Conservation (phyloP, 2,329 filamentous ascomycete genomes). For the Pseudocercospora musae region DNA sequence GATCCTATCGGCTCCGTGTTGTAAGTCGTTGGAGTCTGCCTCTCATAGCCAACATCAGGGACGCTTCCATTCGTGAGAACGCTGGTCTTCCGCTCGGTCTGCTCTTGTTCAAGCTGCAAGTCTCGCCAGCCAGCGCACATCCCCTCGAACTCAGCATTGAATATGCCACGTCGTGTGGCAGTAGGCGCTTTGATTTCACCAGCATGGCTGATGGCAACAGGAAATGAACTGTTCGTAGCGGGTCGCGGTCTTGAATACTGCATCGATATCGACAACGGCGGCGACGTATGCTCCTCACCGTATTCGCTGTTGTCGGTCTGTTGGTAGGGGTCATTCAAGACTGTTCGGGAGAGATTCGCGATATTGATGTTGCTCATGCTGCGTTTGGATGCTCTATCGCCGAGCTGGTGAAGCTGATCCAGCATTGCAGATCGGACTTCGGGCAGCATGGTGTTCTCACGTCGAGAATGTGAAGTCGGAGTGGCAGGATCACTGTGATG, state of each 20-base stretch:
- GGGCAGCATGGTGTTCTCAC: not conserved
- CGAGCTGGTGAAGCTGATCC: conserved; percentile 31
- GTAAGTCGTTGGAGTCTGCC: not conserved
- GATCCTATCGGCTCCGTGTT: not conserved
- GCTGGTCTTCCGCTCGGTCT: conserved; percentile 9
- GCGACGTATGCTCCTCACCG: not conserved
- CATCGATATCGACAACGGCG: not conserved
- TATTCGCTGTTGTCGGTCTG: not conserved
- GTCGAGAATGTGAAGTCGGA: not conserved
- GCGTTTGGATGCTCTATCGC: conserved; percentile 28
- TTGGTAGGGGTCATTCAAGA: conserved; percentile 34
- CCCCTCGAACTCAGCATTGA: conserved; percentile 1
- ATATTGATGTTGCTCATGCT: conserved; percentile 25
- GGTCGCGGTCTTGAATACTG: not conserved
- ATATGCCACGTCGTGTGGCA: not conserved
- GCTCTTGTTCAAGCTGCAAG: not conserved
- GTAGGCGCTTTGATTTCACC: not conserved
- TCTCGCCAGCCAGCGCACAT: conserved; percentile 6
- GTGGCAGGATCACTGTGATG: not conserved
- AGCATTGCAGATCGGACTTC: conserved; percentile 24
- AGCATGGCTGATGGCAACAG: not conserved
- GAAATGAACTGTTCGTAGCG: not conserved
- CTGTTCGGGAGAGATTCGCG: conserved; percentile 27
- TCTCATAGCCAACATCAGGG: conserved; percentile 6
- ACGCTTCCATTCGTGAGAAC: conserved; percentile 12